These are phyloP conservation scores for Debaryomyces coudertii DNA, from an alignment of 1,139 yeast species.

Conservation along the genomic window DNA sequence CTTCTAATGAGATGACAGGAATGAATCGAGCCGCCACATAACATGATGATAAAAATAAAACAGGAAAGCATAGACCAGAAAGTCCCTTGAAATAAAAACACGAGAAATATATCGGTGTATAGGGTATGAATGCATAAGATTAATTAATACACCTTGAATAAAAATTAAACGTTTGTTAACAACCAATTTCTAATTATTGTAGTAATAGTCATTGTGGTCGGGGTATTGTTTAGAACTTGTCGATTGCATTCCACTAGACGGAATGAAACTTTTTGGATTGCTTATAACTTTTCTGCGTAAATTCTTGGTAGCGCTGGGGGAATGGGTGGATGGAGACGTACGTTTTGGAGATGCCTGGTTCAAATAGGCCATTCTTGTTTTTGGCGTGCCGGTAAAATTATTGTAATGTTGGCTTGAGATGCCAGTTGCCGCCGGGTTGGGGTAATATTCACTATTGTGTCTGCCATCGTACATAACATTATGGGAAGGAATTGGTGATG, in stretches of 20 bases:
- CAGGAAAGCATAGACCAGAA: background rate
- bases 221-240: background rate
- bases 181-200: background rate
- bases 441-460: constrained; percentile 2
- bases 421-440: background rate
- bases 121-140: background rate
- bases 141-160: background rate
- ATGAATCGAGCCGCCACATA: background rate
- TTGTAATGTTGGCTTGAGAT: background rate
- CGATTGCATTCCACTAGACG: background rate
- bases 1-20: background rate
- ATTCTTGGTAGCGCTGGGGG: background rate
- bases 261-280: background rate
- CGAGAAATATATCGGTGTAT: background rate
- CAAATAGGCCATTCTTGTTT: constrained; percentile 20
- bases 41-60: background rate
- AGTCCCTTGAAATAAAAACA: constrained; percentile 2
- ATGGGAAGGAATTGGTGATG: constrained; percentile 1
- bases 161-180: background rate
- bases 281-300: constrained; percentile 1
- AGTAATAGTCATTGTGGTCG: constrained; percentile 2
- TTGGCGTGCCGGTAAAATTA: constrained; percentile 17
- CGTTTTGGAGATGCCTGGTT: constrained; percentile 21
- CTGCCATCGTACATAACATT: constrained; percentile 1
- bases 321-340: constrained; percentile 15